Percentiles rank a stretch among this genome's conserved stretches.
Evolutionary conservation across 2,329 filamentous ascomycete genomes (phyloP).

Genomic region (Xylariaceae sp.): DNA sequence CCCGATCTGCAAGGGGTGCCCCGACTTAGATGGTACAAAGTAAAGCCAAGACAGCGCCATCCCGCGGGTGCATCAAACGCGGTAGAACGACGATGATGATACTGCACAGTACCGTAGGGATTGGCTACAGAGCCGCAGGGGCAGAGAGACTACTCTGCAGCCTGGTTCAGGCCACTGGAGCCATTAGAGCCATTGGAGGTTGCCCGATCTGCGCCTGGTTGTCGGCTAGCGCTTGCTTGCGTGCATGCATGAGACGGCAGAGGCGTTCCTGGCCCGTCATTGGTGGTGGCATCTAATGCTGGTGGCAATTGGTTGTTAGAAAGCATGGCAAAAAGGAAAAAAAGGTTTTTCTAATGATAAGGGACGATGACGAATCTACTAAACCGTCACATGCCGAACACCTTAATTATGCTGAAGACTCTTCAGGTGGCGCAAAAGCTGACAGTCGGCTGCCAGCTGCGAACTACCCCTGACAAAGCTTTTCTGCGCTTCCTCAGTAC

Average conservation of each 20-base stretch:
- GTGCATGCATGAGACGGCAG: conserved; percentile 15
- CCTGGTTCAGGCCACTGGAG: too few species aligned
- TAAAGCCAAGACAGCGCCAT: too few species aligned
- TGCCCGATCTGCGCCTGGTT: conserved; percentile 11
- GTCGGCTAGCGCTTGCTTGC: conserved; percentile 6
- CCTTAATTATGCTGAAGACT: too few species aligned
- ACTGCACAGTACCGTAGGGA: too few species aligned
- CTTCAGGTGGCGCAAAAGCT: too few species aligned
- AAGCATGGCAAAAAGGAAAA: background rate
- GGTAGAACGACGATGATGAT: too few species aligned
- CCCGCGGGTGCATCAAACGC: background rate
- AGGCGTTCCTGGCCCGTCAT: conserved; percentile 17
- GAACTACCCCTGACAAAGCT: too few species aligned
- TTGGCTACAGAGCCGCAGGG: conserved; percentile 27
- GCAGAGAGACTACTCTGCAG: conserved; percentile 14
- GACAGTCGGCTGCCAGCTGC: too few species aligned
- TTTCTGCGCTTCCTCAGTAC: too few species aligned
- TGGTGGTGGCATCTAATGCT: background rate
- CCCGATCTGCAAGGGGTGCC: background rate
- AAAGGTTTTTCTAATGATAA: background rate
- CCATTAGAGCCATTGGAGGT: background rate
- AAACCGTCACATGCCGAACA: background rate
- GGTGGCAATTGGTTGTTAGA: background rate
- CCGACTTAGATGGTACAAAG: background rate
- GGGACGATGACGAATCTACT: too few species aligned